Conservation (phyloP, 2,329 filamentous ascomycete genomes). For the Leptographium procerum region DNA sequence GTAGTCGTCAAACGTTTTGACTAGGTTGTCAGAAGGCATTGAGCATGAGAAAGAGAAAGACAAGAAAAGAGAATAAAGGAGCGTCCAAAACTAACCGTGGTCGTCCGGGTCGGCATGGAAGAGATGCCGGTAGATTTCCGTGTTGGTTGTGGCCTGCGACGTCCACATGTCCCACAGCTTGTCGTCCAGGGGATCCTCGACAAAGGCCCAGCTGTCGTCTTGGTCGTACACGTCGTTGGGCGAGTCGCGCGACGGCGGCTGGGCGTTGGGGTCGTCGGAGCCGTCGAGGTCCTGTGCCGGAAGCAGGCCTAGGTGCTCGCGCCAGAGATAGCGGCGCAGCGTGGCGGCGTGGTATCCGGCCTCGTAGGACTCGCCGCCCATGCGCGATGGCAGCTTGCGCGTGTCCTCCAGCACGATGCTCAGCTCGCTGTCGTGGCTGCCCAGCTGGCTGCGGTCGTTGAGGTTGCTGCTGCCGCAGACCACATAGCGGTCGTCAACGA, state of each 20-base stretch:
- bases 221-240: conserved; percentile 52
- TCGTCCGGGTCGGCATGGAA: conserved; percentile 89
- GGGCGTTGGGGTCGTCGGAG: conserved; percentile 62
- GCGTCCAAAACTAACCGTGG: conserved; percentile 40
- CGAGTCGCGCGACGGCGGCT: conserved; percentile 54
- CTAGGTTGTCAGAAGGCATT: conserved; percentile 22
- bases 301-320: conserved; percentile 81
- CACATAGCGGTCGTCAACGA: conserved; percentile 75
- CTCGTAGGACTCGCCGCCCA: conserved; percentile 66
- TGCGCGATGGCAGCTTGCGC: conserved; percentile 55
- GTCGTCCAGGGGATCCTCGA: conserved; percentile 59
- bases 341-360: conserved; percentile 69
- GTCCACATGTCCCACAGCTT: conserved; percentile 62
- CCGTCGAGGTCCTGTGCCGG: conserved; percentile 59
- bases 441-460: conserved; percentile 82
- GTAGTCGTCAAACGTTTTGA: conserved; percentile 86
- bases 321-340: conserved; percentile 75
- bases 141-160: conserved; percentile 56
- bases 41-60: not conserved
- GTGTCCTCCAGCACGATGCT: conserved; percentile 84
- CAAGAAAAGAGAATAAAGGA: not conserved
- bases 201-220: conserved; percentile 51
- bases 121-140: conserved; percentile 61
- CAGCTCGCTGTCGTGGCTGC: conserved; percentile 82
- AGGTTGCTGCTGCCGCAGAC: conserved; percentile 83